Evolutionary conservation across 257 asterid genomes (phyloP).

Genomic region (Salvia miltiorrhiza): DNA sequence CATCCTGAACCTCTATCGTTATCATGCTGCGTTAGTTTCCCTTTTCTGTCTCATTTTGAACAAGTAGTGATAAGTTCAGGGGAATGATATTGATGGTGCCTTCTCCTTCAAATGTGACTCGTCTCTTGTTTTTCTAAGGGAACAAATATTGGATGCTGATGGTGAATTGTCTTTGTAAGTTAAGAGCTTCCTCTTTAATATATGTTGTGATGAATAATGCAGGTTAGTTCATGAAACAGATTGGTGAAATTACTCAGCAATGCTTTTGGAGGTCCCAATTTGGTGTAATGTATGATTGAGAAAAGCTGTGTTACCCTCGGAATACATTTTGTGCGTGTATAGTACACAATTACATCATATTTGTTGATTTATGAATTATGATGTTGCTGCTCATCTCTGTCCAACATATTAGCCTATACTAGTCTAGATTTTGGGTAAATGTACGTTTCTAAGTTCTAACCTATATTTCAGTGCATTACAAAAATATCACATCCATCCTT

Average conservation of each 20-base stretch:
- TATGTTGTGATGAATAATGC: background rate
- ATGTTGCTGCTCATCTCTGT: background rate
- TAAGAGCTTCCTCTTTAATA: background rate
- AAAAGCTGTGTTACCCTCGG: background rate
- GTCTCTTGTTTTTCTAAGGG: background rate
- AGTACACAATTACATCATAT: conserved; percentile 10
- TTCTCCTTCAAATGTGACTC: background rate
- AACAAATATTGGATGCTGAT: background rate
- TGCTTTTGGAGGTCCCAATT: background rate
- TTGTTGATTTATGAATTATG: background rate
- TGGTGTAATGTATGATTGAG: conserved; percentile 4
- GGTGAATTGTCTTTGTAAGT: background rate
- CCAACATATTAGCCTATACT: background rate
- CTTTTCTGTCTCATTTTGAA: too few relatives aligned
- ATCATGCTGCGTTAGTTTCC: background rate
- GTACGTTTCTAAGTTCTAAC: background rate
- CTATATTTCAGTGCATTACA: background rate
- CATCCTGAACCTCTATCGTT: background rate
- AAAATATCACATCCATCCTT: too few relatives aligned
- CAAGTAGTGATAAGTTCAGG: background rate
- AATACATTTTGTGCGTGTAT: conserved; percentile 1
- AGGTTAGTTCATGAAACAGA: conserved; percentile 2
- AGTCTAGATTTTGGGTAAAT: background rate
- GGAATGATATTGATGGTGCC: background rate
- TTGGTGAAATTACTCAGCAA: background rate